These are phyloP conservation scores for Agaricales sp. DNA, from an alignment of 1,284 basidiomycete genomes.

Conservation along the genomic window DNA sequence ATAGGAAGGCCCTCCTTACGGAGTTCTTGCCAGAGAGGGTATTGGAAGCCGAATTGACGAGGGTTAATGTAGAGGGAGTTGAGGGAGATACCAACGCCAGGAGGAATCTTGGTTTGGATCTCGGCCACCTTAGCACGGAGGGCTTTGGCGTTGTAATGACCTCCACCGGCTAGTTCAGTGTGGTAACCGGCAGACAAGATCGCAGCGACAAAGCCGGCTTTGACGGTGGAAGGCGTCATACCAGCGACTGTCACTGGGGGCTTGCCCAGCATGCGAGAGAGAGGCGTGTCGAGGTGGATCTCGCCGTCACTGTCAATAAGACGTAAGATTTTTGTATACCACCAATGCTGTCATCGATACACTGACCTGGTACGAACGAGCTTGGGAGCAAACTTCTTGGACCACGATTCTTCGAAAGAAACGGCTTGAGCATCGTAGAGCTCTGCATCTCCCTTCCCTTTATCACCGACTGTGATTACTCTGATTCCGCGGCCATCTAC, in stretches of 20 bases:
- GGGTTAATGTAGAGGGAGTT: slow-evolving; percentile 99
- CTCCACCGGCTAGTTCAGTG: slow-evolving; percentile 94
- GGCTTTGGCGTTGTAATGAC: slow-evolving; percentile 87
- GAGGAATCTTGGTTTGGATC: slow-evolving; percentile 75
- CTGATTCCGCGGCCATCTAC: slow-evolving; percentile 90
- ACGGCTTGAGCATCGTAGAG: slow-evolving; percentile 65
- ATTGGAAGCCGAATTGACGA: slow-evolving; percentile 93
- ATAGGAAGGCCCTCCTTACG: slow-evolving; percentile 89
- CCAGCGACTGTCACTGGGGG: slow-evolving; percentile 98
- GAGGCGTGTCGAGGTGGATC: slow-evolving; percentile 89
- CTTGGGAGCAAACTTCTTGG: slow-evolving; percentile 75
- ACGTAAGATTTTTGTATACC: slow-evolving; percentile 6
- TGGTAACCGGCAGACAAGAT: slow-evolving; percentile 92
- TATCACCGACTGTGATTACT: slow-evolving; percentile 79
- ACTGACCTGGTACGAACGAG: slow-evolving; percentile 83
- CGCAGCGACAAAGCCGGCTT: slow-evolving; percentile 86
- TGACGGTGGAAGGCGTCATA: slow-evolving; percentile 95
- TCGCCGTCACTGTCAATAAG: slow-evolving; percentile 63
- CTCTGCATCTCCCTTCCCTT: slow-evolving; percentile 79
- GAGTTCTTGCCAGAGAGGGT: slow-evolving; percentile 97
- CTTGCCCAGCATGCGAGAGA: slow-evolving; percentile 92
- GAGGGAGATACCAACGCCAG: slow-evolving; percentile 86
- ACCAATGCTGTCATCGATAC: too few relatives aligned
- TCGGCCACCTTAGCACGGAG: slow-evolving; percentile 86
- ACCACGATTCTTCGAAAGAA: slow-evolving; percentile 84